Conservation (phyloP, 1,139 yeast species). For the Nakaseomyces nivariensis region DNA sequence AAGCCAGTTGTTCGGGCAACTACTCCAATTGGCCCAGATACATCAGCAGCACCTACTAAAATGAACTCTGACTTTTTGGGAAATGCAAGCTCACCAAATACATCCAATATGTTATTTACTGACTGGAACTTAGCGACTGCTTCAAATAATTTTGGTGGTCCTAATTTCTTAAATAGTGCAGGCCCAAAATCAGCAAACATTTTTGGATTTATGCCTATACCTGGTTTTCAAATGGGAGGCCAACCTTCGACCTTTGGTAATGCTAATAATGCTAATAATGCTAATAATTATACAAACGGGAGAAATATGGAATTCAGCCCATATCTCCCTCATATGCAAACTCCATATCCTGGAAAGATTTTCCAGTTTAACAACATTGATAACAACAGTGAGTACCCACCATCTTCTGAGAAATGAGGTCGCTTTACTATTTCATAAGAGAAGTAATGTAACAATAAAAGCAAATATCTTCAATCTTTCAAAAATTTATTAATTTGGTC, state of each 20-base stretch:
- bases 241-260: neutral
- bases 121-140: slow-evolving; percentile 1
- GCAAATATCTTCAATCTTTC: no score
- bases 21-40: slow-evolving; percentile 2
- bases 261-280: neutral
- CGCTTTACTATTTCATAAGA: no score
- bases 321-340: slow-evolving; percentile 1
- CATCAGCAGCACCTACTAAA: neutral
- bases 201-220: neutral
- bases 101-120: neutral
- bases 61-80: neutral
- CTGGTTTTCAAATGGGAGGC: neutral
- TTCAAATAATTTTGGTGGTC: neutral
- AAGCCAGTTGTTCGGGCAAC: neutral
- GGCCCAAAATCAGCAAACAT: slow-evolving; percentile 1
- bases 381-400: neutral
- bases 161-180: slow-evolving; percentile 1
- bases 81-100: neutral
- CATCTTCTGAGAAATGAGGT: neutral
- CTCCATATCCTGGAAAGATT: slow-evolving; percentile 2
- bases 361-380: neutral
- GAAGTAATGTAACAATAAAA: no score
- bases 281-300: neutral
- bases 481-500: no score
- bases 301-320: slow-evolving; percentile 1